Conservation (phyloP, 2,329 filamentous ascomycete genomes). For the Clonostachys rosea region DNA sequence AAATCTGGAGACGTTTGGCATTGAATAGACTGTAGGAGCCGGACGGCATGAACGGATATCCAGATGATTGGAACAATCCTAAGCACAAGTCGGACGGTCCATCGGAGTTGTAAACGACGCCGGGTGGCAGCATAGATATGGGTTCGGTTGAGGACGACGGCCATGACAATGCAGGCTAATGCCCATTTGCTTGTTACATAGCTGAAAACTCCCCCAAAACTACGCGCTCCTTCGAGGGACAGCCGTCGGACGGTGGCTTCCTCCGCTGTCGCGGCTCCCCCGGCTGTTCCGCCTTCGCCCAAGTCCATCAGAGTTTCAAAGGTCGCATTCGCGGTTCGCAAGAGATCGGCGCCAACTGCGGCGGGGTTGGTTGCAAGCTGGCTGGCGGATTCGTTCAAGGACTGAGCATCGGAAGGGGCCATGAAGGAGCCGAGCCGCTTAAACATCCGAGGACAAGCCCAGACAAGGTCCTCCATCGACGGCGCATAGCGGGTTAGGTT, state of each 20-base stretch:
- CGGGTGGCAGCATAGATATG: constrained; percentile 90
- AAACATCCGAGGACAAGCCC: constrained; percentile 66
- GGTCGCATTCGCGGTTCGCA: constrained; percentile 12
- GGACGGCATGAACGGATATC: constrained; percentile 63
- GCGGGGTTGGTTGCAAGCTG: constrained; percentile 5
- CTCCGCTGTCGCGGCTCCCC: background rate
- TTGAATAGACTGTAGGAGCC: constrained; percentile 77
- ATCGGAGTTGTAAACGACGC: constrained; percentile 70
- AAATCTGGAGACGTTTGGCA: constrained; percentile 84
- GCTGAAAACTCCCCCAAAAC: constrained; percentile 80
- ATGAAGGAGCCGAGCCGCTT: constrained; percentile 64
- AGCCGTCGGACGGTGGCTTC: constrained; percentile 31
- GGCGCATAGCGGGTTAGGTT: constrained; percentile 58
- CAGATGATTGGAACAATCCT: constrained; percentile 68
- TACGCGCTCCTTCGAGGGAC: constrained; percentile 57
- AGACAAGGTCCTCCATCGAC: constrained; percentile 63
- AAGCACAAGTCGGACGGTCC: constrained; percentile 65
- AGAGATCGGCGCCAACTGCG: constrained; percentile 17
- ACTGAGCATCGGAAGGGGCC: constrained; percentile 6
- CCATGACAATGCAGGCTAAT: constrained; percentile 79
- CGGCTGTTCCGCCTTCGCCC: background rate
- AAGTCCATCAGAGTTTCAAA: background rate
- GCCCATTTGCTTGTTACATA: constrained; percentile 94
- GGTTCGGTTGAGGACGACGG: constrained; percentile 83
- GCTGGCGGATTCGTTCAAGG: background rate